Percentiles rank a stretch among this genome's conserved stretches.
Evolutionary conservation across 2,329 filamentous ascomycete species (phyloP).

Genomic region (Fusarium papillatum): DNA sequence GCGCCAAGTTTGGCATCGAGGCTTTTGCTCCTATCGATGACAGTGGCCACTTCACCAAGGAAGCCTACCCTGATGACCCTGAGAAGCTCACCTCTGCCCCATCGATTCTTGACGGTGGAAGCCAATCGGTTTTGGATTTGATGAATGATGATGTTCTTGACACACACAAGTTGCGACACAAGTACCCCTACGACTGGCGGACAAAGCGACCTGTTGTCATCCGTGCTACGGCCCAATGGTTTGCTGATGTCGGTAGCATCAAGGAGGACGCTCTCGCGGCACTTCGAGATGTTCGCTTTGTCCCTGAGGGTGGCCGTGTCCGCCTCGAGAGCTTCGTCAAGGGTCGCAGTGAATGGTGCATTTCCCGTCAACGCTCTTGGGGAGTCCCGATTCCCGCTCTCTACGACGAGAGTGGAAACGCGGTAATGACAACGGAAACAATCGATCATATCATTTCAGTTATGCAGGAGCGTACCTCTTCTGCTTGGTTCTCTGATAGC

Average conservation of each 20-base stretch:
- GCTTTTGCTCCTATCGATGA: conserved; percentile 89
- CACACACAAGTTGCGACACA: conserved; percentile 83
- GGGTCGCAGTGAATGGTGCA: conserved; percentile 96
- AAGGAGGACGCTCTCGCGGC: conserved; percentile 80
- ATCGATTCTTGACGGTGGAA: conserved; percentile 79
- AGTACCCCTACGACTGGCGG: conserved; percentile 98
- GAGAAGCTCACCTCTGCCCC: conserved; percentile 75
- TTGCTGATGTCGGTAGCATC: conserved; percentile 90
- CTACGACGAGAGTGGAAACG: conserved; percentile 79
- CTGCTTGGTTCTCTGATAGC: conserved; percentile 94
- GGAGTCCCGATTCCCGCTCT: conserved; percentile 96
- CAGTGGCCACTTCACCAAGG: conserved; percentile 82
- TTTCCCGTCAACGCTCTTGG: conserved; percentile 96
- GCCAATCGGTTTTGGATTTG: conserved; percentile 77
- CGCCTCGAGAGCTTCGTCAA: conserved; percentile 89
- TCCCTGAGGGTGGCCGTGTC: conserved; percentile 80
- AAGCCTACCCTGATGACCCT: conserved; percentile 81
- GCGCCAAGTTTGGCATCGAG: conserved; percentile 76
- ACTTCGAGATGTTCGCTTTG: conserved; percentile 80
- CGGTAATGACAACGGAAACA: conserved; percentile 83
- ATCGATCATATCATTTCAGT: conserved; percentile 88
- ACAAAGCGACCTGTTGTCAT: conserved; percentile 94
- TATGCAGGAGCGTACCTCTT: conserved; percentile 83
- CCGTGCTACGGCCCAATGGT: conserved; percentile 96
- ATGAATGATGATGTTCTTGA: conserved; percentile 76